These are phyloP conservation scores for Candida montana DNA, from an alignment of 805 yeast genomes.

Conservation along the genomic window DNA sequence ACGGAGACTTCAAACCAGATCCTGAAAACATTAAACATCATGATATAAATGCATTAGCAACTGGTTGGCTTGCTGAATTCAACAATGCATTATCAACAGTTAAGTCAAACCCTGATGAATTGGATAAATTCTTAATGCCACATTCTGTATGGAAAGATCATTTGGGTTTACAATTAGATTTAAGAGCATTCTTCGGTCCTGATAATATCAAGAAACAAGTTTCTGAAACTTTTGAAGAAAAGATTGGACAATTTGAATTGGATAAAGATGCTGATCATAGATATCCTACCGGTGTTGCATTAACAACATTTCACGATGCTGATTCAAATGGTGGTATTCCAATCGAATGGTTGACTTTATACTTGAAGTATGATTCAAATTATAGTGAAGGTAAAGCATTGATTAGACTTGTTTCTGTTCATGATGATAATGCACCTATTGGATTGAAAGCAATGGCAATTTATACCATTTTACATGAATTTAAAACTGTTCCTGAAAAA, in stretches of 20 bases:
- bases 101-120: slow-evolving; percentile 10
- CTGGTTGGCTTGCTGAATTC: slow-evolving; percentile 29
- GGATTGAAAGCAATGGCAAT: slow-evolving; percentile 31
- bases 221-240: slow-evolving; percentile 10
- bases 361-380: slow-evolving; percentile 26
- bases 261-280: slow-evolving; percentile 28
- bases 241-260: slow-evolving; percentile 25
- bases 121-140: slow-evolving; percentile 24
- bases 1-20: slow-evolving; percentile 24
- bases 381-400: slow-evolving; percentile 32
- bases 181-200: slow-evolving; percentile 29
- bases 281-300: slow-evolving; percentile 26
- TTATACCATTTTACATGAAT: slow-evolving; percentile 31
- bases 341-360: slow-evolving; percentile 32
- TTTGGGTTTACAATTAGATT: slow-evolving; percentile 29
- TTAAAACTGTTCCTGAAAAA: slow-evolving; percentile 29
- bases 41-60: slow-evolving; percentile 22
- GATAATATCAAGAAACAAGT: slow-evolving; percentile 23
- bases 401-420: slow-evolving; percentile 28
- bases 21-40: slow-evolving; percentile 24
- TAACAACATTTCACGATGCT: slow-evolving; percentile 26
- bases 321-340: slow-evolving; percentile 25
- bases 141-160: slow-evolving; percentile 37
- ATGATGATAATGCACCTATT: slow-evolving; percentile 23
- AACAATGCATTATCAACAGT: slow-evolving; percentile 19